Percentiles rank a stretch among this genome's conserved stretches.
phyloP scores from a whole-genome alignment of 176 grass and related monocot genomes.

The Panicum miliaceum region DNA sequence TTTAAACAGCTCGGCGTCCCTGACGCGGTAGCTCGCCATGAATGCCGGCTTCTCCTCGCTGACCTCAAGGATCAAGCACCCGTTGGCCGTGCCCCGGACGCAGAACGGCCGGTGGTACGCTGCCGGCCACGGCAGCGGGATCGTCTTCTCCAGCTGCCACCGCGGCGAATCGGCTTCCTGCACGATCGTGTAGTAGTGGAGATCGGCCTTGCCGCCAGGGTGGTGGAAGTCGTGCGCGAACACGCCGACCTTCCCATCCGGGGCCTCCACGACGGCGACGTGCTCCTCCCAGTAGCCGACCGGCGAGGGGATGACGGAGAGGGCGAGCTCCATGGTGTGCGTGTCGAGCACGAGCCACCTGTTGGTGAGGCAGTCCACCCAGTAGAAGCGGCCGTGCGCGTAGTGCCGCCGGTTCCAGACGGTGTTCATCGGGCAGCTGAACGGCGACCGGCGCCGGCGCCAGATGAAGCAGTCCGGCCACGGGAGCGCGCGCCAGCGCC shows the following conservation, averaged over 20 bases:
- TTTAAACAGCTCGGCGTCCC: constrained; percentile 49
- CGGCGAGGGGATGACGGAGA: constrained; percentile 31
- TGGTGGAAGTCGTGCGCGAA: constrained; percentile 56
- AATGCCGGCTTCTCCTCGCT: constrained; percentile 8
- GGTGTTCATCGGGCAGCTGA: constrained; percentile 37
- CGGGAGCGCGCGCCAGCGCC: constrained; percentile 38
- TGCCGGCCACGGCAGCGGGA: constrained; percentile 37
- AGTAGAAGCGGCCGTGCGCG: constrained; percentile 64
- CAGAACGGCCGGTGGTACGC: constrained; percentile 3
- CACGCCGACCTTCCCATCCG: constrained; percentile 22
- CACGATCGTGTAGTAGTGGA: constrained; percentile 47
- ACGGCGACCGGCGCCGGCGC: constrained; percentile 30
- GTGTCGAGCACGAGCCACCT: constrained; percentile 53
- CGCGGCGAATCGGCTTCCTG: background rate
- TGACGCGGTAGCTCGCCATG: background rate
- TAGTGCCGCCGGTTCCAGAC: constrained; percentile 55
- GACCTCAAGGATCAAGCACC: constrained; percentile 43
- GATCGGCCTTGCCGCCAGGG: constrained; percentile 28
- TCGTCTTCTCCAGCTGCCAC: constrained; percentile 45
- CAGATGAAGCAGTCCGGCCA: constrained; percentile 49
- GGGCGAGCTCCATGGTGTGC: constrained; percentile 42
- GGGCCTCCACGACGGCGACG: constrained; percentile 41
- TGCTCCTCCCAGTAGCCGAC: constrained; percentile 49
- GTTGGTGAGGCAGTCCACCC: constrained; percentile 48
- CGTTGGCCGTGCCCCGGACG: constrained; percentile 39